Conservation (phyloP, 768 basidiomycete species). For the Mycena crocata region DNA sequence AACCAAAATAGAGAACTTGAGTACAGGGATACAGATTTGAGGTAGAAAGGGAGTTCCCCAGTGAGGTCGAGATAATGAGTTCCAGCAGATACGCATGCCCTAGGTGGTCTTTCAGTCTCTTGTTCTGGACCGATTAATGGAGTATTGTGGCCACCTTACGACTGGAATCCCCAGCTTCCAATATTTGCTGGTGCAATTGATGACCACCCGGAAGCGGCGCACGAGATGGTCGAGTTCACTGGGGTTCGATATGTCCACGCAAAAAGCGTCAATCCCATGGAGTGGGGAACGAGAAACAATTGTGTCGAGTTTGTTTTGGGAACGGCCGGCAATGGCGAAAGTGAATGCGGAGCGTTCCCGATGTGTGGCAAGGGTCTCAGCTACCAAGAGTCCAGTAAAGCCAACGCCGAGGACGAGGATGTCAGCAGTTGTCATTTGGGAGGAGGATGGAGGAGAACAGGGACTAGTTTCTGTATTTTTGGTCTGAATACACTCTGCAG, state of each 20-base stretch:
- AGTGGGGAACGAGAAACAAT: conserved; percentile 1
- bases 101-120: background rate
- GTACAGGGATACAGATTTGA: conserved; percentile 10
- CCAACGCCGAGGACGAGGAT: conserved; percentile 12
- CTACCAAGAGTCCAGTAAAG: conserved; percentile 8
- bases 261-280: background rate
- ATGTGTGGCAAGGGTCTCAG: conserved; percentile 5
- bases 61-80: conserved; percentile 19
- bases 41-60: conserved; percentile 9
- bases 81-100: conserved; percentile 9
- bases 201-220: background rate
- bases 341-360: conserved; percentile 8
- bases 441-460: background rate
- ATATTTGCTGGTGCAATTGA: conserved; percentile 11
- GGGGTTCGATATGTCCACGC: conserved; percentile 1
- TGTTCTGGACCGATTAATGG: background rate
- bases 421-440: background rate
- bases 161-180: conserved; percentile 12
- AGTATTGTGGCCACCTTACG: background rate
- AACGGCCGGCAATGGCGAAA: conserved; percentile 10
- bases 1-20: background rate
- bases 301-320: conserved; percentile 3
- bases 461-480: no score
- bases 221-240: background rate
- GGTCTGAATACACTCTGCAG: background rate